phyloP scores from a whole-genome alignment of 306 rosid species.

The Fragaria ananassa region DNA sequence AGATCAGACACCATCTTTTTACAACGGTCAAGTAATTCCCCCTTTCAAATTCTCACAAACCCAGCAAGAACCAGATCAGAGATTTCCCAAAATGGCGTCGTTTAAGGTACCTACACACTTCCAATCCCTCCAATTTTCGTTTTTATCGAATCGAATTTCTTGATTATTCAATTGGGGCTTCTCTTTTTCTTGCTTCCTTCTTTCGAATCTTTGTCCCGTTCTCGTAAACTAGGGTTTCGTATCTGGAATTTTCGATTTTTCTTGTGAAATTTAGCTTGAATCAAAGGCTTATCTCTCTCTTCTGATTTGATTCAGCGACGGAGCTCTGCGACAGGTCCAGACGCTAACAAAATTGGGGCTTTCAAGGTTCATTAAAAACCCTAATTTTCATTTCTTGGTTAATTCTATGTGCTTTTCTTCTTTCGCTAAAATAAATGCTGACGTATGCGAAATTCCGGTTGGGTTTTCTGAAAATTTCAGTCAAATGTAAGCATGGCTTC shows the following conservation, averaged over 20 bases:
- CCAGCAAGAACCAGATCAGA: background rate
- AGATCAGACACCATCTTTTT: background rate
- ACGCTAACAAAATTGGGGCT: conserved; percentile 25
- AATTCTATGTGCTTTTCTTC: background rate
- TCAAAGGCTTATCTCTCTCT: background rate
- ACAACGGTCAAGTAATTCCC: background rate
- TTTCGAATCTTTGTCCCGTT: background rate
- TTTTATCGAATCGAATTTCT: background rate
- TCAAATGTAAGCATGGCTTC: conserved; percentile 34
- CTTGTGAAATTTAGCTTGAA: background rate
- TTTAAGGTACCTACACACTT: conserved; percentile 17
- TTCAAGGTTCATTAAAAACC: conserved; percentile 25
- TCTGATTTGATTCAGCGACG: conserved; percentile 2
- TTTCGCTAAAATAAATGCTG: background rate
- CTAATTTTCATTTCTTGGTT: background rate
- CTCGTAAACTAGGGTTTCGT: background rate
- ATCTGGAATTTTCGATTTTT: background rate
- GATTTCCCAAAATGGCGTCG: conserved; percentile 13
- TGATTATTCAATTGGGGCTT: background rate
- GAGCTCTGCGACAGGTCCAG: background rate
- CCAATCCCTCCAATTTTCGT: background rate
- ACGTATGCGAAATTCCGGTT: background rate
- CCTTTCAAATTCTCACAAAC: background rate
- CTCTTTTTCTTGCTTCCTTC: background rate
- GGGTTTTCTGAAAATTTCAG: conserved; percentile 31